phyloP scores from a whole-genome alignment of 345 rosid genomes.

The Passiflora organensis region DNA sequence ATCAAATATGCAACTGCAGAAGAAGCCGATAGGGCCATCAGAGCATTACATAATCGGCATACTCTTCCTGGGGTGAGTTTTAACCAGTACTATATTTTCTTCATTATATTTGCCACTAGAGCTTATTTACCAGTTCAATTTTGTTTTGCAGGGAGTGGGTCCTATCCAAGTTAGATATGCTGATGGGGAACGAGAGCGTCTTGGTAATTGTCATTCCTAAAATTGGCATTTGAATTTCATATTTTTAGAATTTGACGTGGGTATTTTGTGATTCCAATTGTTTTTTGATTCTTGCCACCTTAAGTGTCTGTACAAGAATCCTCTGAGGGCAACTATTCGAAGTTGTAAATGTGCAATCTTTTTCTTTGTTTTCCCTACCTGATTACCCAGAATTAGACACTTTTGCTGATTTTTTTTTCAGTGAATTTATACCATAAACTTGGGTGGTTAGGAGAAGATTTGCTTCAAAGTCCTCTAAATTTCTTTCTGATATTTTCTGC shows the following conservation, averaged over 20 bases:
- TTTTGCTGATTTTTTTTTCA: neutral
- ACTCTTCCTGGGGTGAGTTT: constrained; percentile 87
- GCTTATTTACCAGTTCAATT: constrained; percentile 11
- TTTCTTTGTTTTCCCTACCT: neutral
- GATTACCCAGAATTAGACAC: neutral
- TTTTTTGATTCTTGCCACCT: too few relatives aligned
- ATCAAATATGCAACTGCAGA: constrained; percentile 85
- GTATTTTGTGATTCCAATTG: neutral
- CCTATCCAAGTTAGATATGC: constrained; percentile 99
- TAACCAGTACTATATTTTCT: constrained; percentile 3
- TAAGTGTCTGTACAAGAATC: too few relatives aligned
- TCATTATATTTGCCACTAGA: neutral
- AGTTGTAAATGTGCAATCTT: neutral
- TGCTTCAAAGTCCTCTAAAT: too few relatives aligned
- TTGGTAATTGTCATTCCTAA: constrained; percentile 46
- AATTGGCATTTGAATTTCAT: neutral
- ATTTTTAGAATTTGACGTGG: neutral
- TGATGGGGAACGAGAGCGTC: constrained; percentile 97
- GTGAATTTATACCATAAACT: neutral
- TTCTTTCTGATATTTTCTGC: neutral
- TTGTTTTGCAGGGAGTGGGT: constrained; percentile 68
- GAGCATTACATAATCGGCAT: constrained; percentile 88
- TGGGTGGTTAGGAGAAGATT: neutral
- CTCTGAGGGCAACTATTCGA: too few relatives aligned
- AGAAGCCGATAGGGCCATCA: constrained; percentile 95